Base-by-base conservation (phyloP, 2,329 filamentous ascomycete genomes). In the Simplicillium aogashimaense region DNA sequence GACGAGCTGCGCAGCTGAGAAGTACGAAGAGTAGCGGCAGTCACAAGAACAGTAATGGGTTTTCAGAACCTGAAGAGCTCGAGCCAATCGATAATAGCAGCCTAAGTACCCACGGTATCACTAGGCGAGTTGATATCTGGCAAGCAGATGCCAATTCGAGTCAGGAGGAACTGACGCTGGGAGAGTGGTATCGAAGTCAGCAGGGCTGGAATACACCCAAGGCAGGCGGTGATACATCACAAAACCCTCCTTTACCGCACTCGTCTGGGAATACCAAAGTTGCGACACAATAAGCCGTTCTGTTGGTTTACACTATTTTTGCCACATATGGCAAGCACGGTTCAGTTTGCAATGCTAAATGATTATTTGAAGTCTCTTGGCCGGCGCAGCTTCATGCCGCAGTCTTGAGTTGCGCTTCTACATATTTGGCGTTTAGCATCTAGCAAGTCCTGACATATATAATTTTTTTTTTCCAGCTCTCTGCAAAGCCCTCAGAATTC, bases 91-190 rank as follows among this genome's bases (percentile, higher is more conserved):
- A 37, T 12, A 14, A 36, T 12, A 36, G 28, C 12, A 10, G 31
- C 14, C 32, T 8, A 16, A 15, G 29, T 17, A 5, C 7, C 16
- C 4, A 18, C 9, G 20, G 30, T 3, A 36, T 32, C n/a, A 16
- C 38, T 11, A 38, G 38, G 12, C 38, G 29, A 9, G 14, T 30
- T 7, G 38, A 38, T 36, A 38, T 37, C 14, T 40, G 32, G 35
- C 31, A 36, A 16, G 14, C n/a, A 5, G 10, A 38, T 15, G 30
- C 15, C 28, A 28, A 32, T 13, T 28, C 42, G 8, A 43, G 42
- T 18, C 42, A 43, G 15, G 42, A 43, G 36, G 42, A 40, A 18
- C 17, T 43, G 28, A 43, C 42, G 20, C 30, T 38, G 12, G 38
- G 17, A n/a, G 42, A 43, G 36, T 41, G 35, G 42, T 33, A 41